Evolutionary conservation across 208 protist genomes (phyloP), one percentile per base, ranked within the genome.

Genomic region (Wallacemonas collosoma): DNA sequence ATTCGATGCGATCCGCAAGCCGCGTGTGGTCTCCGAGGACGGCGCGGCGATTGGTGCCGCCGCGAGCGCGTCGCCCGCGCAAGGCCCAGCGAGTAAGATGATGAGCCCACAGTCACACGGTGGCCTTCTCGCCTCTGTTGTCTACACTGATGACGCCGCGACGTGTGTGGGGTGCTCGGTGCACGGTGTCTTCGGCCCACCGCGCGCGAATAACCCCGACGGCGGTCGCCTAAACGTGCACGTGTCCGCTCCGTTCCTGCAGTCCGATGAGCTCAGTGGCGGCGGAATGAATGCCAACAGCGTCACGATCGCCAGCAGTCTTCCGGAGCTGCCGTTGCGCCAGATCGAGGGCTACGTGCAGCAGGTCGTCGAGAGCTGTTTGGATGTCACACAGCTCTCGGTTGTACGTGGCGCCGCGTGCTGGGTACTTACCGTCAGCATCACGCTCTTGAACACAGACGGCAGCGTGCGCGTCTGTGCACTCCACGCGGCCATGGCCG

Each of bases 371-470:
- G 69, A 76, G 17, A 72, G 80, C 41, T 89, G 83, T 61, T 53
- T 95, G 45, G 85, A 93, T 58, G 72, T 91, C 14, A 53, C 65
- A 3, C 77, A 82, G 76, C 82, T 95, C 48, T 72, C 45, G 39
- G 74, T 95, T n/a, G 61, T 86, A n/a, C 67, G 62, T 15, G 83
- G 87, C 0, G 93, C 93, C 67, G 93, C 93, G 8, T 95, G 90
- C 68, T 97, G 93, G 90, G 86, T 95, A 55, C 78, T 97, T 26
- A 83, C 77, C 17, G 77, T 94, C 35, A 81, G 74, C 55, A 35
- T 95, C 51, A 83, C 82, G 62, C 72, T 95, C 54, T 67, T 95
- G 17, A 87, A 87, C 68, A 86, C 84, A 4, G 93, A 97, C 71
- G 93, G 93, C 3, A 82, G 87, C 4, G 75, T 97, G 39, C 86